Conservation (phyloP, 805 yeast species). For the Wickerhamiella azyma region DNA sequence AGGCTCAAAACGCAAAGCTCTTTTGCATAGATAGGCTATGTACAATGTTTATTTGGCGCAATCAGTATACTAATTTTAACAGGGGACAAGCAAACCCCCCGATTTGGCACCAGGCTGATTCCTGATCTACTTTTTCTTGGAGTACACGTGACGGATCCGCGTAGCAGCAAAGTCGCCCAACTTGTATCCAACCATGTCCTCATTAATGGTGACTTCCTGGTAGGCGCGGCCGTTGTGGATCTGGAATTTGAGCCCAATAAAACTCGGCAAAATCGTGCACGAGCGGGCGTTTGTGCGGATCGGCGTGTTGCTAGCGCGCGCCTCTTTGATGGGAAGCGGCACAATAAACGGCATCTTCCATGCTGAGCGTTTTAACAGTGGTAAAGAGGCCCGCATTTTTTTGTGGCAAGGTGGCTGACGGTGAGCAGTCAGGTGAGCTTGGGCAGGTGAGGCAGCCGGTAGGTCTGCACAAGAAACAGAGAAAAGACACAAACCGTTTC, state of each 20-base stretch:
- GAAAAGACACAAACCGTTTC: too few species aligned
- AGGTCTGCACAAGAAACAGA: background rate
- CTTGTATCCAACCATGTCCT: conserved; percentile 94
- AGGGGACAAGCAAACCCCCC: too few species aligned
- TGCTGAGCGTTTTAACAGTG: conserved; percentile 28
- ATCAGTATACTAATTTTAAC: too few species aligned
- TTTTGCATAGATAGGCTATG: too few species aligned
- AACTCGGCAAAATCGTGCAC: conserved; percentile 89
- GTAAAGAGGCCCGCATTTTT: conserved; percentile 25
- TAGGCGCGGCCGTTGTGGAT: conserved; percentile 94
- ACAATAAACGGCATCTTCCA: conserved; percentile 75
- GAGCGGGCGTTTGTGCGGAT: conserved; percentile 92
- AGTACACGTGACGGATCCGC: conserved; percentile 73
- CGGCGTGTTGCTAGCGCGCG: conserved; percentile 65
- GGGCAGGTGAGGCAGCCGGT: background rate
- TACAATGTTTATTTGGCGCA: too few species aligned
- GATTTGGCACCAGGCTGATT: too few species aligned
- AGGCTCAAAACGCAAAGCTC: too few species aligned
- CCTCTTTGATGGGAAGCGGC: conserved; percentile 84
- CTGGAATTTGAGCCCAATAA: conserved; percentile 87
- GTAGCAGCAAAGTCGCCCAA: conserved; percentile 94
- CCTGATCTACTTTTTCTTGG: conserved; percentile 28
- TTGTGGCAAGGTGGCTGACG: background rate
- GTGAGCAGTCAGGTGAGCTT: conserved; percentile 22
- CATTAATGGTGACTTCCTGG: conserved; percentile 72